Conservation (phyloP, 2,329 filamentous ascomycete species). For the Neocucurbitaria cava region DNA sequence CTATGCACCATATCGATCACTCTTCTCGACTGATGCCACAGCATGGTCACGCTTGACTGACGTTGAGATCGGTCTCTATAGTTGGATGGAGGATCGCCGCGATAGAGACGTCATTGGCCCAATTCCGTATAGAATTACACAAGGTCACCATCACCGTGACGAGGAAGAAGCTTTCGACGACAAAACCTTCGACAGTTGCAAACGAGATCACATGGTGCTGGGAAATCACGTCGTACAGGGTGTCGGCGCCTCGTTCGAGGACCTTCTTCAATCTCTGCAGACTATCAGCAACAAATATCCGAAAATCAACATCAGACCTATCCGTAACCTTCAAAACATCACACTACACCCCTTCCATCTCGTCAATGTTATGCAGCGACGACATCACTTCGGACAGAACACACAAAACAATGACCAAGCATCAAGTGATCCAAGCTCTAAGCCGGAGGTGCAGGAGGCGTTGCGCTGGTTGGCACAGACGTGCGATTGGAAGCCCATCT, state of each 20-base stretch:
- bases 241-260: conserved; percentile 41
- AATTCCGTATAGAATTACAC: conserved; percentile 43
- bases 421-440: conserved; percentile 35
- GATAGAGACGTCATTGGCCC: conserved; percentile 43
- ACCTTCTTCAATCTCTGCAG: conserved; percentile 40
- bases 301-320: conserved; percentile 41
- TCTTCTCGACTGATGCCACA: conserved; percentile 43
- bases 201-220: conserved; percentile 43
- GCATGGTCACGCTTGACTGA: conserved; percentile 39
- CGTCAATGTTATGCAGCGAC: conserved; percentile 42
- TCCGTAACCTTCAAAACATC: conserved; percentile 35
- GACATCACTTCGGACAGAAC: conserved; percentile 31
- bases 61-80: conserved; percentile 42
- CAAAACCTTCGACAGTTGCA: conserved; percentile 41
- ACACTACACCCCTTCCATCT: conserved; percentile 45
- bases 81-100: conserved; percentile 46
- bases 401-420: conserved; percentile 14
- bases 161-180: conserved; percentile 47
- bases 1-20: conserved; percentile 43
- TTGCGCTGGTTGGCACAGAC: conserved; percentile 41
- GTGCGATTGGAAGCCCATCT: conserved; percentile 43
- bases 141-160: conserved; percentile 42
- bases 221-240: conserved; percentile 45
- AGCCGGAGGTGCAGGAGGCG: conserved; percentile 40
- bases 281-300: conserved; percentile 40